These are phyloP conservation scores for Trypanosoma melophagium DNA, from an alignment of 208 protist genomes.

Conservation along the genomic window DNA sequence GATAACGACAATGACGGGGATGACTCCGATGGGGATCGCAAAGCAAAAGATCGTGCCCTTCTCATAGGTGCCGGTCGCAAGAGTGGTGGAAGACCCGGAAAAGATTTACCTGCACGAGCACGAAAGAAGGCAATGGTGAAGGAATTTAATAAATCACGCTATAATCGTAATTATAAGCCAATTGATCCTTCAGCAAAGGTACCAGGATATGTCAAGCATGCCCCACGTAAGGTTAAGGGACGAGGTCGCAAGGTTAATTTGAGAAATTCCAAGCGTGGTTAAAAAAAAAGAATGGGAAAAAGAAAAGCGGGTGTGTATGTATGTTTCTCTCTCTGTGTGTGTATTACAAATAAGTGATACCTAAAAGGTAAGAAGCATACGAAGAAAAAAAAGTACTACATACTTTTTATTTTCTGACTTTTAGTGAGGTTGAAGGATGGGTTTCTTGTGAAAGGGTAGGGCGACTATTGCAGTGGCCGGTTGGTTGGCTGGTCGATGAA, in stretches of 20 bases:
- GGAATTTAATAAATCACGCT: conserved; percentile 71
- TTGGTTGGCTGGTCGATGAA: too few relatives aligned
- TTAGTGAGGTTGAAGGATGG: neutral
- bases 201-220: conserved; percentile 81
- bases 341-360: neutral
- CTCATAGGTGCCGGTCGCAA: conserved; percentile 47
- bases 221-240: conserved; percentile 72
- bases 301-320: neutral
- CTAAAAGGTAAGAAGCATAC: conserved; percentile 6
- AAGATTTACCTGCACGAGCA: conserved; percentile 57
- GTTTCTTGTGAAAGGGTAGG: neutral
- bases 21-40: conserved; percentile 46
- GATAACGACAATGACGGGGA: conserved; percentile 39
- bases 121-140: conserved; percentile 65
- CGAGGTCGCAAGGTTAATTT: conserved; percentile 86
- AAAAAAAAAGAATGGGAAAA: conserved; percentile 1
- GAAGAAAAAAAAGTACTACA: neutral
- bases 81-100: conserved; percentile 15
- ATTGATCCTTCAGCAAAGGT: conserved; percentile 73
- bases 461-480: too few relatives aligned
- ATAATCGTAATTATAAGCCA: conserved; percentile 86
- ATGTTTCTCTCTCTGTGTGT: neutral
- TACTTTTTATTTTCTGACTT: conserved; percentile 16
- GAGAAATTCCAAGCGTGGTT: conserved; percentile 62
- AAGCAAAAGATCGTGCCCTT: conserved; percentile 59